These are phyloP conservation scores for Kodamaea ohmeri DNA, from an alignment of 1,139 yeast genomes.

Conservation along the genomic window DNA sequence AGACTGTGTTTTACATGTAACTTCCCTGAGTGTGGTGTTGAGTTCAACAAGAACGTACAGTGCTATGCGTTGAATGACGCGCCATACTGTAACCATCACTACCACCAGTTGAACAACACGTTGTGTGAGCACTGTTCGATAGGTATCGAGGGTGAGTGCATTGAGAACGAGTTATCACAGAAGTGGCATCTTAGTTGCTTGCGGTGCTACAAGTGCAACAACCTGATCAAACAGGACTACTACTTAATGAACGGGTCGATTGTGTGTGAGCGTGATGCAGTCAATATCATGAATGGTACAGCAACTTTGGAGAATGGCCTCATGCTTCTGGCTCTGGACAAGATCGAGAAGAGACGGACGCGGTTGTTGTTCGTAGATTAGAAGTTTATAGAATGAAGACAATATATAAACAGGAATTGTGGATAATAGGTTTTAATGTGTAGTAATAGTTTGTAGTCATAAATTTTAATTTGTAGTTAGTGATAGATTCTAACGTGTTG, in stretches of 20 bases:
- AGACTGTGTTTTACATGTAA: slow-evolving; percentile 76
- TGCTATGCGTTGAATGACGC: slow-evolving; percentile 77
- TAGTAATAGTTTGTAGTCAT: too few species aligned
- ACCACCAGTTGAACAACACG: slow-evolving; percentile 73
- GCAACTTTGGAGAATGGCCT: slow-evolving; percentile 24
- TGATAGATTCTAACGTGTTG: too few species aligned
- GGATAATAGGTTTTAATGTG: too few species aligned
- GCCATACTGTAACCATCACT: slow-evolving; percentile 82
- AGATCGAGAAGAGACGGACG: slow-evolving; percentile 46
- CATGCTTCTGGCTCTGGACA: slow-evolving; percentile 24
- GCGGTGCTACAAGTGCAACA: slow-evolving; percentile 52
- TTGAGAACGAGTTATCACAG: slow-evolving; percentile 68
- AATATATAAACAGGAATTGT: too few species aligned
- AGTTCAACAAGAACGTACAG: slow-evolving; percentile 58
- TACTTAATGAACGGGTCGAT: slow-evolving; percentile 49
- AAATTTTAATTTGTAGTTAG: too few species aligned
- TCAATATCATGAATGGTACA: slow-evolving; percentile 25
- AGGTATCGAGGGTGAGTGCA: slow-evolving; percentile 90
- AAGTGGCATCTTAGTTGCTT: slow-evolving; percentile 68
- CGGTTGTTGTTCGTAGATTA: slow-evolving; percentile 38
- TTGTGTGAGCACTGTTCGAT: slow-evolving; percentile 65
- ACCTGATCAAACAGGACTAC: slow-evolving; percentile 52
- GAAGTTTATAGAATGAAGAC: slow-evolving; percentile 1
- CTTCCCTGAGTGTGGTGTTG: slow-evolving; percentile 46
- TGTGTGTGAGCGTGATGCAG: slow-evolving; percentile 49